Percentiles rank a stretch among this genome's conserved stretches.
phyloP scores from a whole-genome alignment of 2,329 filamentous ascomycete species.

The Aureobasidium leucospermi region DNA sequence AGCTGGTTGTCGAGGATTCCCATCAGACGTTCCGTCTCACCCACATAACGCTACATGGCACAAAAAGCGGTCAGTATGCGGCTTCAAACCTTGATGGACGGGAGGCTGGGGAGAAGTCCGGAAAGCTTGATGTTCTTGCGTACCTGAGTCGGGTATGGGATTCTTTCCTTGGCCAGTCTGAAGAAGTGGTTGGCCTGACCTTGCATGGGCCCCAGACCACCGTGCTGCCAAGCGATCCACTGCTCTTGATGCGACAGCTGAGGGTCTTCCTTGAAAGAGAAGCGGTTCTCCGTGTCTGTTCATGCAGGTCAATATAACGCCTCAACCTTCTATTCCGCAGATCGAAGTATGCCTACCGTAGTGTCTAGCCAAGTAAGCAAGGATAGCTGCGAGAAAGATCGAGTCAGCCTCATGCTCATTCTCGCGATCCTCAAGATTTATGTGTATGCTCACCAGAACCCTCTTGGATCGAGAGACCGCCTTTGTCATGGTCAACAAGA shows the following conservation, averaged over 20 bases:
- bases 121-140: background rate
- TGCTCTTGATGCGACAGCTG: conserved; percentile 45
- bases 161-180: conserved; percentile 36
- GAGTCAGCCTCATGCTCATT: background rate
- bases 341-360: conserved; percentile 25
- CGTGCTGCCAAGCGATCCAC: conserved; percentile 52
- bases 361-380: conserved; percentile 37
- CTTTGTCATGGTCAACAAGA: conserved; percentile 58
- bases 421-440: background rate
- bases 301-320: background rate
- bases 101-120: background rate
- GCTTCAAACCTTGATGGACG: background rate
- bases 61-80: conserved; percentile 3
- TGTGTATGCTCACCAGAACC: conserved; percentile 27
- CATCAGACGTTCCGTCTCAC: conserved; percentile 41
- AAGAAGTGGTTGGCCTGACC: conserved; percentile 30
- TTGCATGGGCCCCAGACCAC: conserved; percentile 37
- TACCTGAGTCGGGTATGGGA: conserved; percentile 33
- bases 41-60: conserved; percentile 35
- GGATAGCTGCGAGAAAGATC: conserved; percentile 29
- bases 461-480: conserved; percentile 46
- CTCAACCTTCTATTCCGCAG: background rate
- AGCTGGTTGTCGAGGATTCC: conserved; percentile 39
- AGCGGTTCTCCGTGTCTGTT: conserved; percentile 35
- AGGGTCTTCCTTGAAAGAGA: conserved; percentile 40